Base-by-base conservation (phyloP, 805 yeast genomes). In the Pichia scutulata region DNA sequence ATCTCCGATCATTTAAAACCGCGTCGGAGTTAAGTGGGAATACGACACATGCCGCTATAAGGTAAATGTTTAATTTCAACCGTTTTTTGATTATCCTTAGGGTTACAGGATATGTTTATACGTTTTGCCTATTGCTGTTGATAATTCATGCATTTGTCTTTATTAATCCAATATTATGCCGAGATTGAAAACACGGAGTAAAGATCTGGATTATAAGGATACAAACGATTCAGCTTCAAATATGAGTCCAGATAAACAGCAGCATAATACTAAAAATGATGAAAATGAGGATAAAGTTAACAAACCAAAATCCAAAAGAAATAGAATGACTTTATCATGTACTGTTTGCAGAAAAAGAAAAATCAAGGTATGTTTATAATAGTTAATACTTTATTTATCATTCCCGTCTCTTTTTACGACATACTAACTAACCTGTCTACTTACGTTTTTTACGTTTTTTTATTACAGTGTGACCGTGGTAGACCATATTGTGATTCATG, bases 271-370 rank as follows among this genome's bases (percentile, higher is more conserved):
- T 3, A 40, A 22, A 28, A 28, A n/a, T 22, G 13, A 19, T 22
- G 21, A 30, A 8, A 30, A 14, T 2, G n/a, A 44, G 23, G 23
- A 44, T 22, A 39, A 48, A 19, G 36, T 21, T 18, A 19, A 44
- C 4, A 57, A 56, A 57, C 55, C 51, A n/a, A 60, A 57, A 42
- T 54, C 61, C 19, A 71, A 65, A 53, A 64, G 78, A 46, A 69
- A 72, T 41, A 66, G 80, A 45, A 65, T 71, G 52, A 68, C 75
- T 0, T 55, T 77, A 9, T 74, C 76, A 0, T 76, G 81, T 55
- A 71, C 70, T 24, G 70, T 70, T 39, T 76, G 81, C 52, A 66
- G 77, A 19, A 70, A 65, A 57, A 63, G 76, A 42, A 76, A 76
- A 56, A 74, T 74, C 37, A 75, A 74, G 52, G 69, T 65, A 57